Evolutionary conservation across 177 flowering plant species (phyloP).

Genomic region (Vitis hybrid): DNA sequence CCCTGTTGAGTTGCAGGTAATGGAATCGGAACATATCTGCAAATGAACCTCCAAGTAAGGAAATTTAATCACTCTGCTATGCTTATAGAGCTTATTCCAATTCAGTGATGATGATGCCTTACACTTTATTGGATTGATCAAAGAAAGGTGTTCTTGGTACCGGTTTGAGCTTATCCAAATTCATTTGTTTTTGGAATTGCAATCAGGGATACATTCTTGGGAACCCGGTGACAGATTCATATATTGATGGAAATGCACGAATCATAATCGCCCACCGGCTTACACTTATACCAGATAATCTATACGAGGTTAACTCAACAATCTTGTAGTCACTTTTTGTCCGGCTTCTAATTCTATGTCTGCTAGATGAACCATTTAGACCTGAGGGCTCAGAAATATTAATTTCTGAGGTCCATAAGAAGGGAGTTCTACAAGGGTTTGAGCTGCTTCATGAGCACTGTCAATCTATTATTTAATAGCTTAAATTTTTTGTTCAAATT

Average conservation of each 20-base stretch:
- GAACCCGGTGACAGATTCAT: conserved; percentile 28
- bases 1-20: not conserved
- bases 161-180: too few species aligned
- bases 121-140: too few species aligned
- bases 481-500: too few species aligned
- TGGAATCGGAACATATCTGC: not conserved
- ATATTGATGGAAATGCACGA: conserved; percentile 15
- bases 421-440: too few species aligned
- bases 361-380: not conserved
- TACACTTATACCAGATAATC: conserved; percentile 36
- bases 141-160: too few species aligned
- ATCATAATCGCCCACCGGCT: conserved; percentile 27
- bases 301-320: conserved; percentile 23
- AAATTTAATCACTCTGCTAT: too few species aligned
- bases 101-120: too few species aligned
- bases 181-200: not conserved
- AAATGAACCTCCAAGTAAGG: conserved; percentile 10
- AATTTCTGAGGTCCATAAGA: too few species aligned
- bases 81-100: not conserved
- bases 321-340: not conserved
- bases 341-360: not conserved
- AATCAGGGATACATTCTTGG: conserved; percentile 44
- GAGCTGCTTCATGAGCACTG: too few species aligned
- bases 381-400: too few species aligned
- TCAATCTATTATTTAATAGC: too few species aligned